Base-by-base conservation (phyloP, 163 green algal genomes). In the Trebouxia gelatinosa region DNA sequence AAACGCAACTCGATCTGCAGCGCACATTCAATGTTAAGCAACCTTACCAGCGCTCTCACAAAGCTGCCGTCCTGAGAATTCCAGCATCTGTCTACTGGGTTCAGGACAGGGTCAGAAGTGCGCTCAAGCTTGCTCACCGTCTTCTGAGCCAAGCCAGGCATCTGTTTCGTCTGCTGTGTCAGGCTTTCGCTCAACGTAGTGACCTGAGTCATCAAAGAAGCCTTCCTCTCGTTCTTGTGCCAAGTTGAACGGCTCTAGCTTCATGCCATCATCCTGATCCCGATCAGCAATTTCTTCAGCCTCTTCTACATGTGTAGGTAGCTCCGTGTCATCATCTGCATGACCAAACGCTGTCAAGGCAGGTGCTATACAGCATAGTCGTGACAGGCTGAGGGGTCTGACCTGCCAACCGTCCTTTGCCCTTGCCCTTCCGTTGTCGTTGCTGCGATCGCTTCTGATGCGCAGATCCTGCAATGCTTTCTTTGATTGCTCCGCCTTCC, bases 201-300 rank as follows among this genome's bases (percentile, higher is more conserved):
- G 92, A 26, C 91, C 89, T 11, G 85, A 81, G 16, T 92, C 90
- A 50, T 95, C 91, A 81, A 96, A 95, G 80, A 88, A 78, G 3
- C 92, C 92, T 16, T 86, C 82, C 62, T 87, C 77, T 0, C 91
- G 83, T 78, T 96, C 92, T 75, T 86, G 61, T 0, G 64, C 83
- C 48, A 91, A 70, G 70, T 91, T 91, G 78, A 91, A 91, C 2
- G 87, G 79, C 77, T 90, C 86, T 58, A 91, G 62, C 74, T 84
- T 79, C 6, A 89, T 76, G 31, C 82, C 85, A 34, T 89, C 85
- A 28, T 92, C 87, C 37, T 90, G 85, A 23, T 80, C 50, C 48
- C 72, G 66, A 61, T 87, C 67, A 64, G 43, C 62, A 4, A 68
- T 57, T 61, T 87, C 79, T 16, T 90, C 84, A 51, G 90, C 84